Percentiles rank a stretch among this genome's conserved stretches.
Conservation (phyloP, 139 green algal species). For the Mychonastes homosphaera region DNA sequence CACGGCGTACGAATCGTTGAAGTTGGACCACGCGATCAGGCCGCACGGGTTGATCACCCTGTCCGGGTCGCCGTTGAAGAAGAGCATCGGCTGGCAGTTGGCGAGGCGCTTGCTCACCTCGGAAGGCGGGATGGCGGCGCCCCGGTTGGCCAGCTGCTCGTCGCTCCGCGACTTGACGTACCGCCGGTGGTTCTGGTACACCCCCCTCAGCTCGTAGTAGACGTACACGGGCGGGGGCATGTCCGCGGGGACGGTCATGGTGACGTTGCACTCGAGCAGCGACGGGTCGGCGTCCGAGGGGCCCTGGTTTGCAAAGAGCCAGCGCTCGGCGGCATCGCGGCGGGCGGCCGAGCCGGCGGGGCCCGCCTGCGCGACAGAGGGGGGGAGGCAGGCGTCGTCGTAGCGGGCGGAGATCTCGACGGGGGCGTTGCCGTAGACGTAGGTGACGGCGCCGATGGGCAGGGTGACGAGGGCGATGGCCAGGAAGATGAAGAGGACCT, state of each 20-base stretch:
- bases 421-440: conserved; percentile 34
- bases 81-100: conserved; percentile 12
- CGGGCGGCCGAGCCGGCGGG: not conserved
- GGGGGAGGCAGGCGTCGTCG: conserved; percentile 39
- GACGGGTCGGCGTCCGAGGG: not conserved
- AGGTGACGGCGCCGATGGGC: conserved; percentile 51
- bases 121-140: conserved; percentile 4
- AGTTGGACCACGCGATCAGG: conserved; percentile 79
- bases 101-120: conserved; percentile 19
- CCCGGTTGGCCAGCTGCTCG: conserved; percentile 49
- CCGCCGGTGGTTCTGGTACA: conserved; percentile 90
- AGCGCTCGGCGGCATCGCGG: not conserved
- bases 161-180: conserved; percentile 73
- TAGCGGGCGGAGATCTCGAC: conserved; percentile 45
- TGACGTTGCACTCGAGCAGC: conserved; percentile 33
- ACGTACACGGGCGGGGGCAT: conserved; percentile 75
- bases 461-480: conserved; percentile 54
- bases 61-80: conserved; percentile 15
- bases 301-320: not conserved
- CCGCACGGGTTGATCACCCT: conserved; percentile 81
- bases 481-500: conserved; percentile 59
- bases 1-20: conserved; percentile 82
- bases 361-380: not conserved
- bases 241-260: conserved; percentile 24
- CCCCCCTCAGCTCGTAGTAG: conserved; percentile 81